phyloP scores from a whole-genome alignment of 192 early-diverging fungal genomes.

The Dissophora globulifera region DNA sequence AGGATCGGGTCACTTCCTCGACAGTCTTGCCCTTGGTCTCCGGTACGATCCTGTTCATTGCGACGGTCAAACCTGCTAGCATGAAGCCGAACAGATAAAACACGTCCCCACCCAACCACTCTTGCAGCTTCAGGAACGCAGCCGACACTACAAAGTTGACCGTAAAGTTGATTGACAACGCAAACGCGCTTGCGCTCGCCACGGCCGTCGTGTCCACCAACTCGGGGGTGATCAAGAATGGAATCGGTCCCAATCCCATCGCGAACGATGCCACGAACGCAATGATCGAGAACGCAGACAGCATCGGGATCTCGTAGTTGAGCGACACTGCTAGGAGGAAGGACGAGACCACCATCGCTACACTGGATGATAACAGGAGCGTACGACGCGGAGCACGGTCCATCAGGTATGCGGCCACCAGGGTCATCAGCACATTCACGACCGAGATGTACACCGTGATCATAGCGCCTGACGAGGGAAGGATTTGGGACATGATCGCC shows the following conservation, averaged over 20 bases:
- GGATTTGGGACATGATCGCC: constrained; percentile 70
- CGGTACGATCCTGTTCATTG: constrained; percentile 67
- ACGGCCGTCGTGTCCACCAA: constrained; percentile 75
- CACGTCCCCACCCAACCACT: constrained; percentile 64
- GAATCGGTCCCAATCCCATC: constrained; percentile 85
- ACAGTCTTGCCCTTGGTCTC: constrained; percentile 75
- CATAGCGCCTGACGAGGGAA: constrained; percentile 70
- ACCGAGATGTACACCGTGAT: constrained; percentile 85
- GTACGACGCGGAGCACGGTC: constrained; percentile 80
- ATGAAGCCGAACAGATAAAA: constrained; percentile 71
- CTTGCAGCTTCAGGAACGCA: constrained; percentile 66
- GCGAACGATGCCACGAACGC: constrained; percentile 83
- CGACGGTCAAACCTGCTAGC: constrained; percentile 52
- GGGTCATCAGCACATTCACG: constrained; percentile 77
- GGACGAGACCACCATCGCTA: constrained; percentile 67
- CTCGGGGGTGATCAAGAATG: constrained; percentile 81
- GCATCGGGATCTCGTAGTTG: constrained; percentile 61
- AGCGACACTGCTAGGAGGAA: constrained; percentile 71
- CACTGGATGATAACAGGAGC: constrained; percentile 70
- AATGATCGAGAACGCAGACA: constrained; percentile 73
- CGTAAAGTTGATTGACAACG: constrained; percentile 71
- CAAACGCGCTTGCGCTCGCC: constrained; percentile 72
- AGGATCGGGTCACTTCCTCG: constrained; percentile 60
- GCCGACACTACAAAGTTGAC: constrained; percentile 73
- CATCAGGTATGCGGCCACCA: constrained; percentile 77